Evolutionary conservation across 2,329 filamentous ascomycete species (phyloP).

Genomic region (Aureobasidium sp.): DNA sequence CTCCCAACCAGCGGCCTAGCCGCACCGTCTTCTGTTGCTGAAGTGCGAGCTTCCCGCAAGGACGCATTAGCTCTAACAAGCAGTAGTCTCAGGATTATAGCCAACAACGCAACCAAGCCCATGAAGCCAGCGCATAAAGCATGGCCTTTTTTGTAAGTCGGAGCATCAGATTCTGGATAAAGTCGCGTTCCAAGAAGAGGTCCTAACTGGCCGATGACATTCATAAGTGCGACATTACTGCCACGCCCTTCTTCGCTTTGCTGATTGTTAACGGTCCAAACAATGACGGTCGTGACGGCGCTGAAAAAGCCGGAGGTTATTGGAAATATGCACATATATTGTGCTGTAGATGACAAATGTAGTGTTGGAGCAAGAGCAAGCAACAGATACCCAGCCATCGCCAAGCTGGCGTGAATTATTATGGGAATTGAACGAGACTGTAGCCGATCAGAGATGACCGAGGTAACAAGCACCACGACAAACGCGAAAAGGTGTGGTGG

Average conservation of each 20-base stretch:
- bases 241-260: conserved; percentile 59
- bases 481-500: conserved; percentile 77
- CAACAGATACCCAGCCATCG: conserved; percentile 41
- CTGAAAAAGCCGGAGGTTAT: conserved; percentile 75
- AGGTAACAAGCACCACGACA: conserved; percentile 59
- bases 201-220: conserved; percentile 72
- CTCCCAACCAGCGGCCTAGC: not conserved
- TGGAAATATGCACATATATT: conserved; percentile 71
- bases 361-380: conserved; percentile 35
- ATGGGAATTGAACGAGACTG: conserved; percentile 57
- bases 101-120: conserved; percentile 36
- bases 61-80: conserved; percentile 26
- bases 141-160: conserved; percentile 43
- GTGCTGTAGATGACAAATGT: conserved; percentile 28
- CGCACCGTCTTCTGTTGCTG: not conserved
- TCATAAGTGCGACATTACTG: conserved; percentile 69
- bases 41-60: not conserved
- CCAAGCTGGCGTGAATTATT: conserved; percentile 59
- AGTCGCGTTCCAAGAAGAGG: conserved; percentile 50
- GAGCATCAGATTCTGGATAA: conserved; percentile 43
- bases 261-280: conserved; percentile 87
- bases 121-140: conserved; percentile 42
- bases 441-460: conserved; percentile 60
- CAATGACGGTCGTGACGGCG: conserved; percentile 74
- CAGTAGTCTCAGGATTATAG: conserved; percentile 32